A percentile compares a stretch with the other conserved stretches of the same genome.
Evolutionary conservation across 2,329 filamentous ascomycete genomes (phyloP).

Genomic region (Alternaria panax): DNA sequence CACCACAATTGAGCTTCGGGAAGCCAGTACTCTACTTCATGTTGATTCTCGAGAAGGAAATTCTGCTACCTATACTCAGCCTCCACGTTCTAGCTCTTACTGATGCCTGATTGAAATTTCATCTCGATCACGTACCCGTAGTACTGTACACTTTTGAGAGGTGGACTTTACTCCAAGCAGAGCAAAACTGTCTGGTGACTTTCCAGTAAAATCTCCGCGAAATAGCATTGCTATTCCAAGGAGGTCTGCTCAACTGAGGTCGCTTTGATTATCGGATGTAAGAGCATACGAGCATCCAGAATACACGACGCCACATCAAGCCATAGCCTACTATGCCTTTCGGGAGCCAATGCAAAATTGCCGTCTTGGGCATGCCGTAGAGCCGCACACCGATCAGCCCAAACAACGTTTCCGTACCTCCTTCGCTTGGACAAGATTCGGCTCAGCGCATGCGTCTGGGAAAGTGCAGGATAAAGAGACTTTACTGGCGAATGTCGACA

Average conservation of each 20-base stretch:
- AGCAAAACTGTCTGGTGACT: not conserved
- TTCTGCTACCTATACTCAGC: too few species aligned
- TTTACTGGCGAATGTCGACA: constrained; percentile 1
- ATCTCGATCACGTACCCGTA: not conserved
- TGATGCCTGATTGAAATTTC: not conserved
- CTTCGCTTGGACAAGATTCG: constrained; percentile 8
- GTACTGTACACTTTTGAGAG: not conserved
- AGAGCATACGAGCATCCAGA: not conserved
- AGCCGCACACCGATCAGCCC: constrained; percentile 5
- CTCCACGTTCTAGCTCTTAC: too few species aligned
- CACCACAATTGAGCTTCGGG: not conserved
- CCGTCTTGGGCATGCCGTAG: not conserved
- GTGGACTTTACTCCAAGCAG: not conserved
- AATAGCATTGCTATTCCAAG: not conserved
- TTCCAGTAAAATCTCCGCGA: not conserved
- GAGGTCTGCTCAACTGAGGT: not conserved
- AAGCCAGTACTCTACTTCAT: not conserved
- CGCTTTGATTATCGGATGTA: not conserved
- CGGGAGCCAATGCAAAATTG: not conserved
- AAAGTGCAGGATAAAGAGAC: not conserved
- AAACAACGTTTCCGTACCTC: not conserved
- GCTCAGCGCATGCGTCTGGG: constrained; percentile 3
- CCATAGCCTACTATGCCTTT: not conserved
- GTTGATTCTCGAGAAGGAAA: not conserved
- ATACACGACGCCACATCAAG: not conserved